Percentiles rank a stretch among this genome's conserved stretches.
Conservation (phyloP, 441 rosid species). For the Syzygium syzygioides region DNA sequence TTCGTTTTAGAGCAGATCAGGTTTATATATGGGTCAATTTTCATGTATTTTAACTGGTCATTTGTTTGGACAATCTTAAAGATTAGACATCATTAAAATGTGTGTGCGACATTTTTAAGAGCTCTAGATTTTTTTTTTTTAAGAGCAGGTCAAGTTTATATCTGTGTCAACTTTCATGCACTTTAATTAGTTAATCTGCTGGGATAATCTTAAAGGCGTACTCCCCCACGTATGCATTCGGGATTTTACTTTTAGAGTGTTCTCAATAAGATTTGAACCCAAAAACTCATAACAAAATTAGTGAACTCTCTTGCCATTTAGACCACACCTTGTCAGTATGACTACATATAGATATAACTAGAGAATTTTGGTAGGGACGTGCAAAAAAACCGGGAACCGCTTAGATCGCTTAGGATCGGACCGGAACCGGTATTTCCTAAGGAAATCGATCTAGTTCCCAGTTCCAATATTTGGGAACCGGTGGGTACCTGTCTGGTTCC, state of each 20-base stretch:
- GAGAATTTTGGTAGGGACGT: not conserved
- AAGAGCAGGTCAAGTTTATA: too few relatives aligned
- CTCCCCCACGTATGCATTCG: not conserved
- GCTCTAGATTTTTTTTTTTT: too few relatives aligned
- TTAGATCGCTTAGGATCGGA: too few relatives aligned
- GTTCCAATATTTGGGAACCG: too few relatives aligned
- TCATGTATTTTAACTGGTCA: not conserved
- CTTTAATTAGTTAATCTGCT: too few relatives aligned
- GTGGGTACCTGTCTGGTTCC: too few relatives aligned
- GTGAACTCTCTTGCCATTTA: not conserved
- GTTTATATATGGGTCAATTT: not conserved
- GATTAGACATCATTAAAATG: not conserved
- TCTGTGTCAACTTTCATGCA: too few relatives aligned
- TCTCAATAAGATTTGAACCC: not conserved
- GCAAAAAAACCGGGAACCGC: too few relatives aligned
- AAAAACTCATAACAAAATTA: not conserved
- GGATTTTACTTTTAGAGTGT: rapidly evolving
- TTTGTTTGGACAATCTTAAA: not conserved
- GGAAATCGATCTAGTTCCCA: too few relatives aligned
- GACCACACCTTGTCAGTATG: rapidly evolving
- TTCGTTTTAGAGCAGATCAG: not conserved
- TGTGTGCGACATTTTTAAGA: too few relatives aligned
- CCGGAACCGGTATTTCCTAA: too few relatives aligned
- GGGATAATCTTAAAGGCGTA: not conserved
- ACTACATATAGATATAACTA: not conserved